Evolutionary conservation across 495 filamentous ascomycete genomes (phyloP).

Genomic region (Xylaria nigripes): DNA sequence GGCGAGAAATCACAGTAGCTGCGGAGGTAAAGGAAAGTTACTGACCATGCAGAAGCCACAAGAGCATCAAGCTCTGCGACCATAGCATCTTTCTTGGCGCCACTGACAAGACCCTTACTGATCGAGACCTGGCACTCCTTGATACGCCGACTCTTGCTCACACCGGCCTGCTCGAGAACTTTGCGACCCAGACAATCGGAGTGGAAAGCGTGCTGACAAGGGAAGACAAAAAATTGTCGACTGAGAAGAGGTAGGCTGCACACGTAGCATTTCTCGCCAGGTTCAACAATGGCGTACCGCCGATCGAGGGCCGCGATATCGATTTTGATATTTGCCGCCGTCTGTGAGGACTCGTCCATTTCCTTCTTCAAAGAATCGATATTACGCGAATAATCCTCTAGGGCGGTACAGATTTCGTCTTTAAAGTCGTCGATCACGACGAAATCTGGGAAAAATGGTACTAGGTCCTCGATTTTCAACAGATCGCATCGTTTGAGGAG

Average conservation of each 20-base stretch:
- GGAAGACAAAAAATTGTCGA: slow-evolving; percentile 94
- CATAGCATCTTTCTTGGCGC: slow-evolving; percentile 66
- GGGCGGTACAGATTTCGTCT: slow-evolving; percentile 86
- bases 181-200: slow-evolving; percentile 81
- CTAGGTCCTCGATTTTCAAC: slow-evolving; percentile 89
- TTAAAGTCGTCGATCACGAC: slow-evolving; percentile 99
- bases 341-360: slow-evolving; percentile 87
- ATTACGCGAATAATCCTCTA: slow-evolving; percentile 83
- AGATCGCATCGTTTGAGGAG: slow-evolving; percentile 88
- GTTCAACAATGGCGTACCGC: slow-evolving; percentile 92
- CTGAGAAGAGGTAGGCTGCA: slow-evolving; percentile 79
- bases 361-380: slow-evolving; percentile 87
- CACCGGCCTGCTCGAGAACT: slow-evolving; percentile 65
- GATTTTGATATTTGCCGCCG: slow-evolving; percentile 77
- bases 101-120: slow-evolving; percentile 56
- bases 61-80: slow-evolving; percentile 82
- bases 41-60: slow-evolving; percentile 73
- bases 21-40: slow-evolving; percentile 9
- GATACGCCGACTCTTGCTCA: slow-evolving; percentile 71
- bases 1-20: neutral
- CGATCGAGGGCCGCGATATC: slow-evolving; percentile 79
- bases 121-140: slow-evolving; percentile 76
- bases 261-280: slow-evolving; percentile 85
- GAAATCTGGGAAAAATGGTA: slow-evolving; percentile 97
- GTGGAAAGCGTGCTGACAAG: slow-evolving; percentile 96